Conservation (phyloP, 2,329 filamentous ascomycete genomes). For the Elsinoe perseae region DNA sequence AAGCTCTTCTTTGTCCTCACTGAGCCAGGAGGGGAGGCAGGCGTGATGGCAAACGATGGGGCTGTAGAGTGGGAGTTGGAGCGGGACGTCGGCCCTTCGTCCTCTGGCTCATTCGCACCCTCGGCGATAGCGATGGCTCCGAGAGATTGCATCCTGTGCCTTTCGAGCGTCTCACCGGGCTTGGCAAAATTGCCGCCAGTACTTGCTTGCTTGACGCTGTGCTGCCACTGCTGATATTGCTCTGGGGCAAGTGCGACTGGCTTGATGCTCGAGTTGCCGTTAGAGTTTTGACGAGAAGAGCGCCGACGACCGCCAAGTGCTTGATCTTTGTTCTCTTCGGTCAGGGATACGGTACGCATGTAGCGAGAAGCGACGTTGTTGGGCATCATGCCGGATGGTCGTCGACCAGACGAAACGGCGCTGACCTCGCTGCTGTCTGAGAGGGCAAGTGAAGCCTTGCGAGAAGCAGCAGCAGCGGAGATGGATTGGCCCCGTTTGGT, state of each 20-base stretch:
- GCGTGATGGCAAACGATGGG: neutral
- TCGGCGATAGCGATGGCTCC: conserved; percentile 11
- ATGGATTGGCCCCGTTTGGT: conserved; percentile 2
- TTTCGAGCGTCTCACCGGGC: neutral
- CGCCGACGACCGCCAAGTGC: neutral
- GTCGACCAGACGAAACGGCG: conserved; percentile 1
- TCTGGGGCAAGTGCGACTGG: conserved; percentile 6
- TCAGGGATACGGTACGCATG: conserved; percentile 8
- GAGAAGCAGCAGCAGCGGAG: neutral
- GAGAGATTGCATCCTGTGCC: conserved; percentile 8
- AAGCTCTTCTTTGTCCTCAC: neutral
- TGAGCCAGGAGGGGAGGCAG: neutral
- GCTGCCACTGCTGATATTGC: conserved; percentile 12
- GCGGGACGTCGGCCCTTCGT: neutral
- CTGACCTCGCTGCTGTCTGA: conserved; percentile 14
- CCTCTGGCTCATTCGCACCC: neutral
- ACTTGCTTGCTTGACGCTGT: neutral
- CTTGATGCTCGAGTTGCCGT: neutral
- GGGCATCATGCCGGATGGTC: conserved; percentile 11
- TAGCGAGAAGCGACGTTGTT: conserved; percentile 12
- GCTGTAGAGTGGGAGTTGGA: neutral
- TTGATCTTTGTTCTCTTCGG: neutral
- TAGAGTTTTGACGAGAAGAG: conserved; percentile 1
- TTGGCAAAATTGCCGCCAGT: neutral
- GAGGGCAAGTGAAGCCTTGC: conserved; percentile 6